phyloP scores from a whole-genome alignment of 805 yeast genomes.

The Candida quercuum region DNA sequence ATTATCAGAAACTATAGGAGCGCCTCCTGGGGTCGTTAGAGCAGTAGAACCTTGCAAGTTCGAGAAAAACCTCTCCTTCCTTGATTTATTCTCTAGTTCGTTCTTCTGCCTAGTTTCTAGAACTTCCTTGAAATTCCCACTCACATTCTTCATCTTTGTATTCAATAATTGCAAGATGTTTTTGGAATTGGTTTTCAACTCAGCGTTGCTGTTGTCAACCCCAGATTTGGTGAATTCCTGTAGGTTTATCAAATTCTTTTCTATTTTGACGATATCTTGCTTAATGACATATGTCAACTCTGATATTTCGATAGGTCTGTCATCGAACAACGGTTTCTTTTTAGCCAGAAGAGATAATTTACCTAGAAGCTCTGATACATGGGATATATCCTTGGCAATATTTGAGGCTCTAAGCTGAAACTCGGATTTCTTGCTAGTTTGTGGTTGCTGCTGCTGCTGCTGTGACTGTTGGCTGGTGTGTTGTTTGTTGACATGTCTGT shows the following conservation, averaged over 20 bases:
- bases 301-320: constrained; percentile 88
- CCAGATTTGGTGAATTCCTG: constrained; percentile 45
- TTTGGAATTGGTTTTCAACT: constrained; percentile 66
- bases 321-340: constrained; percentile 87
- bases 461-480: constrained; percentile 8
- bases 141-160: constrained; percentile 85
- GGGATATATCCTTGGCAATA: constrained; percentile 85
- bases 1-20: constrained; percentile 24
- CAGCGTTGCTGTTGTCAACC: constrained; percentile 36
- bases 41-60: constrained; percentile 23
- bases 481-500: constrained; percentile 45
- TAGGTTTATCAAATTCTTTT: constrained; percentile 57
- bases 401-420: constrained; percentile 68
- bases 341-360: constrained; percentile 81
- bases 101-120: constrained; percentile 80
- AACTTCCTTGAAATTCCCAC: constrained; percentile 89
- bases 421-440: constrained; percentile 30
- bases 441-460: constrained; percentile 13
- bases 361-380: constrained; percentile 73
- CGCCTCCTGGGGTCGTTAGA: constrained; percentile 9
- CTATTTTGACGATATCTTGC: constrained; percentile 82
- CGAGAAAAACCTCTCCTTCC: constrained; percentile 81
- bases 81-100: constrained; percentile 71
- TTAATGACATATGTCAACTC: constrained; percentile 77
- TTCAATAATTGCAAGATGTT: constrained; percentile 85